Evolutionary conservation across 768 basidiomycete species (phyloP), one percentile per base, ranked within the genome.

Genomic region (Naematelia aurantialba): DNA sequence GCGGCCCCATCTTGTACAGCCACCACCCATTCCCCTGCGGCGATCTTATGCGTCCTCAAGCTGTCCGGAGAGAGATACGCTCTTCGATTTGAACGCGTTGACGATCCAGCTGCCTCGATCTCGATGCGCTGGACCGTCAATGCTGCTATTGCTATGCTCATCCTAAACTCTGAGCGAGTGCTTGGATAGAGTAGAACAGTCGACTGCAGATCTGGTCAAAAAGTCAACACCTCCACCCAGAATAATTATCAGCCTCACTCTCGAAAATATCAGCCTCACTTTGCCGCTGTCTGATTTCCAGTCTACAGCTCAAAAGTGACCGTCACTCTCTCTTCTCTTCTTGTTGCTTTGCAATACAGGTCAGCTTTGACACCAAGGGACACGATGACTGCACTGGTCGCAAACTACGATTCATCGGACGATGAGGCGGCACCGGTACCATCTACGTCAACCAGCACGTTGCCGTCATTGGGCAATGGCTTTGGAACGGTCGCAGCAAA

Each of bases 321-420:
- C 8, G 8, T 39, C 34, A 8, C 8, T 39, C 8, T 39, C 34
- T 17, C 8, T 8, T 39, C 34, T 39, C 17, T 39, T 39, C 34
- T 39, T 39, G 34, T 39, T 39, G 8, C 34, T 39, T 17, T 39
- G 8, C 17, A 8, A 8, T 39, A 39, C 8, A 8, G 34, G 34
- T 39, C 17, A 8, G 34, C 34, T 39, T 8, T 39, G 17, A 27
- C 48, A 24, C 45, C 19, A 46, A 46, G 14, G 4, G 14, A 25
- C 45, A 61, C 26, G 19, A 76, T 76, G 75, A 53, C 75, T 0
- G 54, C 64, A 14, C 65, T 74, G 0, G 54, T 74, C 17, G 25
- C 69, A 22, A 73, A 68, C 29, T 76, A 76, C 65, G 72, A 48
- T 1, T 76, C 75, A 21, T 76, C 75, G 2, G 75, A 76, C 56